These are phyloP conservation scores for Geum urbanum DNA, from an alignment of 306 rosid genomes.

Conservation along the genomic window DNA sequence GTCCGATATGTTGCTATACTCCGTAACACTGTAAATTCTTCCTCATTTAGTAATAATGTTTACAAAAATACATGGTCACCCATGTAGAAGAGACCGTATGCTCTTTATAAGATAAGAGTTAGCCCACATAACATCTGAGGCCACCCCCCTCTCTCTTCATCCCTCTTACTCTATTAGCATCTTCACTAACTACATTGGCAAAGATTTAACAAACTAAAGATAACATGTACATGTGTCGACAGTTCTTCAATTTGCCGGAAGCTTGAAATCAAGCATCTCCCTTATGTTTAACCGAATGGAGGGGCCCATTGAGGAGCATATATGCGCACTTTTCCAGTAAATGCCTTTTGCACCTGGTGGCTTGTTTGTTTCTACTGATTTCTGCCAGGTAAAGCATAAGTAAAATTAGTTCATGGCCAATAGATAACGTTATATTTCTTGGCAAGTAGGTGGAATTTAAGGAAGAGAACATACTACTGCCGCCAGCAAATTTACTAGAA, in stretches of 20 bases:
- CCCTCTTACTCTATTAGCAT: constrained; percentile 42
- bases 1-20: background rate
- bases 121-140: constrained; percentile 23
- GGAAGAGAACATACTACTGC: constrained; percentile 60
- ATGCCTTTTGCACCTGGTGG: constrained; percentile 95
- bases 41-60: constrained; percentile 30
- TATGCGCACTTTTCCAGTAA: constrained; percentile 90
- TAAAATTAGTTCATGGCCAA: background rate
- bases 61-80: constrained; percentile 41
- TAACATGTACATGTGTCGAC: constrained; percentile 45
- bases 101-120: constrained; percentile 29
- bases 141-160: constrained; percentile 30
- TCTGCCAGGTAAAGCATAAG: constrained; percentile 42
- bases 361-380: constrained; percentile 83
- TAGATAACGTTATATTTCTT: background rate
- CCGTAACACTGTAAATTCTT: background rate
- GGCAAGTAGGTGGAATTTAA: constrained; percentile 1
- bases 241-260: constrained; percentile 44
- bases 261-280: constrained; percentile 89
- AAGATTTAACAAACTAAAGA: constrained; percentile 39
- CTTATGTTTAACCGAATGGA: constrained; percentile 72
- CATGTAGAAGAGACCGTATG: constrained; percentile 39
- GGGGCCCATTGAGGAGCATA: constrained; percentile 99
- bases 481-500: constrained; percentile 68
- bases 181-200: constrained; percentile 32